Conservation (phyloP, 441 rosid genomes). For the Bruguiera hainesii region DNA sequence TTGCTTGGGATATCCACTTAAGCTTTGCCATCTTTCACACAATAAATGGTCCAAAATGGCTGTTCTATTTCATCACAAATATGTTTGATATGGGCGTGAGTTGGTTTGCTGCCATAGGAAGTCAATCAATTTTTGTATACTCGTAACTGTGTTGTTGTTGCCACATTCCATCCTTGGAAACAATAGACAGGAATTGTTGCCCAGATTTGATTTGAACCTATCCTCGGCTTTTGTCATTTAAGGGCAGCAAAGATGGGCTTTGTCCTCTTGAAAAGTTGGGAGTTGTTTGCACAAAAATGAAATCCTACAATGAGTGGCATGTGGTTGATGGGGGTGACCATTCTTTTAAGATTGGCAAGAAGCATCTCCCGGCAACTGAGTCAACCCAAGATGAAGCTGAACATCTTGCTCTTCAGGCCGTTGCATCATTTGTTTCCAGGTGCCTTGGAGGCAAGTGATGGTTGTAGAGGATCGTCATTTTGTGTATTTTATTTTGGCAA, state of each 20-base stretch:
- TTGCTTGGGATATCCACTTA: conserved; percentile 89
- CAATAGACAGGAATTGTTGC: no score
- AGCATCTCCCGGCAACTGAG: conserved; percentile 43
- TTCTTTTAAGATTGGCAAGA: conserved; percentile 75
- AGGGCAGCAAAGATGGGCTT: conserved; percentile 79
- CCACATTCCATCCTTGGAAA: no score
- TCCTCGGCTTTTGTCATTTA: not conserved
- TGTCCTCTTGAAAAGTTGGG: conserved; percentile 71
- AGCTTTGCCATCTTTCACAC: conserved; percentile 34
- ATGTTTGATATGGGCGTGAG: conserved; percentile 2
- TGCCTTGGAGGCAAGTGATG: conserved; percentile 24
- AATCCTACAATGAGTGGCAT: conserved; percentile 41
- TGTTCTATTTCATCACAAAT: conserved; percentile 2
- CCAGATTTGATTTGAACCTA: not conserved
- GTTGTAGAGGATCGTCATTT: not conserved
- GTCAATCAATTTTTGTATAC: not conserved
- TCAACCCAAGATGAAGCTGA: conserved; percentile 61
- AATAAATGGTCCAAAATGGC: not conserved
- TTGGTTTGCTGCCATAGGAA: not conserved
- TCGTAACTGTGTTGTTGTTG: not conserved
- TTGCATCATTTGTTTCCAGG: conserved; percentile 41
- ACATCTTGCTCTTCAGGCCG: conserved; percentile 46
- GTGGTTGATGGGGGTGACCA: conserved; percentile 85
- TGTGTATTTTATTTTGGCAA: no score
- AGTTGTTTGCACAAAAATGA: conserved; percentile 64